Conservation (phyloP, 1,139 yeast genomes). For the Schizosaccharomyces versatilis region DNA sequence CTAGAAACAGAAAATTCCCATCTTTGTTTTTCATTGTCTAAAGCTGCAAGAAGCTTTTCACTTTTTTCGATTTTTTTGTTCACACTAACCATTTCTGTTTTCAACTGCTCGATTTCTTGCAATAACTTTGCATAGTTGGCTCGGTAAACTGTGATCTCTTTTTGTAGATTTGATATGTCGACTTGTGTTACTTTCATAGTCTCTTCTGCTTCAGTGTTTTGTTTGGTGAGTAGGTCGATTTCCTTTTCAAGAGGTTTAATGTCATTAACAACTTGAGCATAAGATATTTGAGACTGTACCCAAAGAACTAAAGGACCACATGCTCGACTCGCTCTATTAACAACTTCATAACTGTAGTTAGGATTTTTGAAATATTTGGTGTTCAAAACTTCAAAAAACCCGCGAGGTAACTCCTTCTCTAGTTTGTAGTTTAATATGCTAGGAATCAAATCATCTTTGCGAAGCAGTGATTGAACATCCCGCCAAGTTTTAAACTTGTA, state of each 20-base stretch:
- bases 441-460: constrained; percentile 73
- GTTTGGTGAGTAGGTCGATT: constrained; percentile 35
- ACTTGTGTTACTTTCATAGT: constrained; percentile 43
- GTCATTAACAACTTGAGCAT: constrained; percentile 42
- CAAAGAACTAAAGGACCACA: constrained; percentile 83
- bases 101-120: constrained; percentile 56
- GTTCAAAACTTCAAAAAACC: constrained; percentile 36
- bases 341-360: constrained; percentile 50
- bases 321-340: constrained; percentile 78
- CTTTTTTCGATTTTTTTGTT: constrained; percentile 44
- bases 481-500: constrained; percentile 52
- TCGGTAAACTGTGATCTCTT: constrained; percentile 46
- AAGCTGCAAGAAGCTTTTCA: constrained; percentile 34
- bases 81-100: constrained; percentile 44
- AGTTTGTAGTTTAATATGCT: constrained; percentile 57
- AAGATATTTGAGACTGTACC: constrained; percentile 70
- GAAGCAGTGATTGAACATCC: constrained; percentile 58
- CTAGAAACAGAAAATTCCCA: constrained; percentile 42
- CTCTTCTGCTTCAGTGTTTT: constrained; percentile 39
- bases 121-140: constrained; percentile 48
- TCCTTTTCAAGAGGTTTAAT: constrained; percentile 60
- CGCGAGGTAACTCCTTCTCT: constrained; percentile 33
- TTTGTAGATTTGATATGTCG: constrained; percentile 57
- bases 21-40: constrained; percentile 48
- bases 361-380: constrained; percentile 36